These are phyloP conservation scores for Planoprotostelium fungivorum DNA, from an alignment of 78 protist genomes.

Conservation along the genomic window DNA sequence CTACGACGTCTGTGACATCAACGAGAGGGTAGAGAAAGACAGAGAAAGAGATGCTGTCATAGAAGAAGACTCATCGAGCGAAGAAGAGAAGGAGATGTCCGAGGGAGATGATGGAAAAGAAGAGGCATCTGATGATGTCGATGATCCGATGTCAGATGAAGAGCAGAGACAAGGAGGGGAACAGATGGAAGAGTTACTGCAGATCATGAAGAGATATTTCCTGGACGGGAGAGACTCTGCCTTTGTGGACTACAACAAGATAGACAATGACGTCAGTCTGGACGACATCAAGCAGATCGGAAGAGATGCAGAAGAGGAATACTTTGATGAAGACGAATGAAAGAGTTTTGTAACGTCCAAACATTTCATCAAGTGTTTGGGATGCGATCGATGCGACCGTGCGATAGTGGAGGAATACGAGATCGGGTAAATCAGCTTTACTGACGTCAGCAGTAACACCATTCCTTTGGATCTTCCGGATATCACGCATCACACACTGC, in stretches of 20 bases:
- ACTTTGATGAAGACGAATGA: not conserved
- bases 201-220: not conserved
- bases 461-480: too few relatives aligned
- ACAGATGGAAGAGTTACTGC: not conserved
- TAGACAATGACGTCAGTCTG: not conserved
- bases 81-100: not conserved
- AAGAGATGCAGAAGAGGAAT: not conserved
- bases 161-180: not conserved
- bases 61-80: not conserved
- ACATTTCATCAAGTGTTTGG: too few relatives aligned
- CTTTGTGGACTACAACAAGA: not conserved
- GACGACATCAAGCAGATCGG: not conserved
- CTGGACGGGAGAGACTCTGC: not conserved
- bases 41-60: not conserved
- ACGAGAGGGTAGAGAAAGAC: not conserved
- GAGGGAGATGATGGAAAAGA: not conserved
- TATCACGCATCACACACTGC: too few relatives aligned
- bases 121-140: too few relatives aligned
- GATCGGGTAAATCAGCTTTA: too few relatives aligned
- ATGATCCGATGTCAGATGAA: too few relatives aligned
- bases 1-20: not conserved
- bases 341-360: too few relatives aligned
- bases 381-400: too few relatives aligned
- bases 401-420: too few relatives aligned
- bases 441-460: too few relatives aligned